phyloP scores from a whole-genome alignment of 2,329 filamentous ascomycete species.

The Sporothrix euskadiensis region DNA sequence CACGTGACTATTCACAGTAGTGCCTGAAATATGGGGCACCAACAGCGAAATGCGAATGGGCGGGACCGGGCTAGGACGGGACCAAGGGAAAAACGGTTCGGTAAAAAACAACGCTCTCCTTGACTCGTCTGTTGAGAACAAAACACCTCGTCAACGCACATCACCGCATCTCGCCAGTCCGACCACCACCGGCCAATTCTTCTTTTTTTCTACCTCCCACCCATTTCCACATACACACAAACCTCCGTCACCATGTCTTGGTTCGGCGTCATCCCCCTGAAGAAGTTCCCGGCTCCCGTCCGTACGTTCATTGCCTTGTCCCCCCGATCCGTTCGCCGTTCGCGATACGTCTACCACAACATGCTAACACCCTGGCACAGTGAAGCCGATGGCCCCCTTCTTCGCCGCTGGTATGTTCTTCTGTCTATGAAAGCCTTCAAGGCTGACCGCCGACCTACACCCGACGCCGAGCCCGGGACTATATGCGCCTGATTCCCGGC shows the following conservation, averaged over 20 bases:
- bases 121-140: slow-evolving; percentile 10
- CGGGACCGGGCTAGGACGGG: slow-evolving; percentile 27
- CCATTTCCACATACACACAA: neutral
- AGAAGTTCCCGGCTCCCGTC: slow-evolving; percentile 79
- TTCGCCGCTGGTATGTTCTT: slow-evolving; percentile 81
- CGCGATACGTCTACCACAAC: neutral
- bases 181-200: slow-evolving; percentile 35
- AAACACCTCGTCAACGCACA: slow-evolving; percentile 17
- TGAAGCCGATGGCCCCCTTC: slow-evolving; percentile 89
- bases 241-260: slow-evolving; percentile 66
- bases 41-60: neutral
- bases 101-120: slow-evolving; percentile 26
- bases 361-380: slow-evolving; percentile 49
- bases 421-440: neutral
- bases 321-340: neutral
- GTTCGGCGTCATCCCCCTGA: slow-evolving; percentile 65
- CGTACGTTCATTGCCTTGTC: slow-evolving; percentile 58
- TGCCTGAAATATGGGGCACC: slow-evolving; percentile 26
- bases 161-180: slow-evolving; percentile 2
- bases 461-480: neutral
- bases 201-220: slow-evolving; percentile 31
- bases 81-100: slow-evolving; percentile 24
- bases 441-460: neutral
- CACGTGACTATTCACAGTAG: neutral
- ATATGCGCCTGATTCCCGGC: neutral